phyloP scores from a whole-genome alignment of 2,329 filamentous ascomycete genomes.

The Diatrype stigma region DNA sequence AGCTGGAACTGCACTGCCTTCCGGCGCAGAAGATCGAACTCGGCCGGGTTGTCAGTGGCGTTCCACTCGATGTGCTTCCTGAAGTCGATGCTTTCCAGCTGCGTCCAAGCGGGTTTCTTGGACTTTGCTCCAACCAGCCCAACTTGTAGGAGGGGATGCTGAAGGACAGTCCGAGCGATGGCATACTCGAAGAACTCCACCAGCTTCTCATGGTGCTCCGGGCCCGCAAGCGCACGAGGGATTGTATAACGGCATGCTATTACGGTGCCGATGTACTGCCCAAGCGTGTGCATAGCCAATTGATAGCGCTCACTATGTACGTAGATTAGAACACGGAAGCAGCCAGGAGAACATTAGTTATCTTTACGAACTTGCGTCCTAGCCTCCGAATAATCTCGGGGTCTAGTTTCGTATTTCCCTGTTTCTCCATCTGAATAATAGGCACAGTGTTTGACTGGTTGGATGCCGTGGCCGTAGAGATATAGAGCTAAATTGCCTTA shows the following conservation, averaged over 20 bases:
- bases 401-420: neutral
- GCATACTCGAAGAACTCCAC: slow-evolving; percentile 6
- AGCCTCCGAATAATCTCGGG: neutral
- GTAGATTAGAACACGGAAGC: neutral
- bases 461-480: too few relatives aligned
- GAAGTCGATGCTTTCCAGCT: slow-evolving; percentile 11
- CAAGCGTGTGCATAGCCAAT: slow-evolving; percentile 5
- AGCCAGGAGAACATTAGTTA: neutral
- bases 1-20: slow-evolving; percentile 2
- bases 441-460: neutral
- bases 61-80: slow-evolving; percentile 11
- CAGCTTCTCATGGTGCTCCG: neutral
- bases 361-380: neutral
- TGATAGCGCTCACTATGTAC: slow-evolving; percentile 10
- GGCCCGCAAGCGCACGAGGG: neutral
- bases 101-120: slow-evolving; percentile 12
- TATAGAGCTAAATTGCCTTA: too few relatives aligned
- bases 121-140: slow-evolving; percentile 9
- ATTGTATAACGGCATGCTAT: slow-evolving; percentile 13
- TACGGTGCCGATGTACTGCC: slow-evolving; percentile 9
- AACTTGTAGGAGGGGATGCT: slow-evolving; percentile 11
- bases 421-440: neutral
- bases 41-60: neutral
- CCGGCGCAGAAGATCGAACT: slow-evolving; percentile 7
- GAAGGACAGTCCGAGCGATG: slow-evolving; percentile 8